Base-by-base conservation (phyloP, 148 eudicot species). In the Cornus suecica region DNA sequence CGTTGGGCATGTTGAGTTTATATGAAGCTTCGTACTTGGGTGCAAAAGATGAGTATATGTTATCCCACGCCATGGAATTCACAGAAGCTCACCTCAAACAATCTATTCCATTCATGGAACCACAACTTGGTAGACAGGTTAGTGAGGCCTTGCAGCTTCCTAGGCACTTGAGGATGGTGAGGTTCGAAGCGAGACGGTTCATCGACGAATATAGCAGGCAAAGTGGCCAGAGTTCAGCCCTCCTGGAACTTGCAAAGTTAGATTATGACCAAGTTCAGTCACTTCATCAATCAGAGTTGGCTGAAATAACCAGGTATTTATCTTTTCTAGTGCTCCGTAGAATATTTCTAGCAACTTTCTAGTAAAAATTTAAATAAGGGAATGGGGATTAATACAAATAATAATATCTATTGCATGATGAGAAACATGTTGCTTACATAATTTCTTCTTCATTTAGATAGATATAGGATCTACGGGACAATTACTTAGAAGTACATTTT, bases 151-250 rank as follows among this genome's bases (percentile, higher is more conserved):
- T 83, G 8, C 76, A 83, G 73, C 80, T 79, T 52, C 85, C 85
- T 5, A 83, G 80, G 72, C 82, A 83, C 68, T 24, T 73, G 54
- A 83, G 85, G 31, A 79, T 83, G 85, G 77, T 18, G 22, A 76
- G 78, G 31, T 58, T 83, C n/a, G 85, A 83, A 64, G 25, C 85
- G 34, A 76, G 75, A 76, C 68, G 69, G 18, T 79, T 72, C 61
- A 79, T 83, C 28, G 69, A 71, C 32, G 72, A 74, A 70, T 82
- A 60, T 70, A 27, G 30, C 14, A 76, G n/a, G 34, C 70, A 69
- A 68, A 48, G 68, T 10, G 54, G 79, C 63, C 80, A 73, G 45
- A 79, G 70, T 65, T 51, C 27, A 1, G 15, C 60, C 27, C 20
- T 83, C 23, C 66, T 83, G 5, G 80, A 83, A 41, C 74, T 79